Evolutionary conservation across 2,329 filamentous ascomycete genomes (phyloP), one percentile per base, ranked within the genome.

Genomic region (Fonsecaea multimorphosa): DNA sequence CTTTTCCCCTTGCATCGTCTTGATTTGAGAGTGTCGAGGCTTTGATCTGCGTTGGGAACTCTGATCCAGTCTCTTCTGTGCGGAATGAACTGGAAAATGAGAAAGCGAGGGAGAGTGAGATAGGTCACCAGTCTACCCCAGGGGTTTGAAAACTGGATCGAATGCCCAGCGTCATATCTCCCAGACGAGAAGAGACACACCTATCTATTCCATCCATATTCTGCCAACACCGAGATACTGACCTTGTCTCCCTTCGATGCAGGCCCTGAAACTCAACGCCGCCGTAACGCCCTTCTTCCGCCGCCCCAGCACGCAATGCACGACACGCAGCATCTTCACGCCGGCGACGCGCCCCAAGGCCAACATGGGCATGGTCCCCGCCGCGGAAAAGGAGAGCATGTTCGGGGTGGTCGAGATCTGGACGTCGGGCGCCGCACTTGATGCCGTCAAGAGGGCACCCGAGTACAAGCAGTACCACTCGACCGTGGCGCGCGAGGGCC

Each of bases 301-400:
- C 19, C 22, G 38, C 4, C 44, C 63, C 31, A 40, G 32, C 32
- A 46, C 66, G 14, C 22, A 61, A 56, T 65, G 56, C 59, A 65
- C 63, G 29, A 93, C 94, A 79, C 98, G 94, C 94, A 97, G 97
- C 80, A 36, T 55, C 31, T 96, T 99, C 84, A 98, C 98, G 79
- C 95, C 95, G 57, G 92, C 95, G 51, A 98, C 95, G 9, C 87
- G 98, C 65, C 96, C 92, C 81, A 95, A 95, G 76, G 95, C 95
- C 76, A 97, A 98, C 81, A 94, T 98, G 84, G 94, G 97, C 72
- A 96, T 98, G 71, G 94, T 98, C 63, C 63, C 67, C 1, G 32
- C 58, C 0, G 52, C 55, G 14, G 64, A 69, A 16, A 52, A 55
- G 2, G 52, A 31, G 11, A 63, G 49, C 11, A 36, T 67, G 24